Base-by-base conservation (phyloP, 2,329 filamentous ascomycete genomes). In the Lojkania enalia region DNA sequence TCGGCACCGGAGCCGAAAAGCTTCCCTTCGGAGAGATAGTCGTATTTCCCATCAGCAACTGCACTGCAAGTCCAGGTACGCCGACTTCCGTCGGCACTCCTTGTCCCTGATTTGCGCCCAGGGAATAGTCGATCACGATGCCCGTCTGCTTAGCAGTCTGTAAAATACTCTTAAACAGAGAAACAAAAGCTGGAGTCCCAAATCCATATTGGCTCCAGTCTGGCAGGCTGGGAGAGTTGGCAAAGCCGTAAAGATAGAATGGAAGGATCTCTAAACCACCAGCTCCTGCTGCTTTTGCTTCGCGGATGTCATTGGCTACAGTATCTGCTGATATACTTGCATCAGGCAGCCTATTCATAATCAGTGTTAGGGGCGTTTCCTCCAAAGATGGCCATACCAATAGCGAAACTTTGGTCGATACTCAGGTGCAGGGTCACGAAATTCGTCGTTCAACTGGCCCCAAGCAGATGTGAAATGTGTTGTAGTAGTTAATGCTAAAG, bases 101-200 rank as follows among this genome's bases (percentile, higher is more conserved):
- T 35, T 71, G 66, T 3, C 76, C 77, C 52, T 76, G 72, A 46
- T 75, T 76, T 0, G 76, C 71, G 0, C 76, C 76, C 1, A 78
- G 36, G 0, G 71, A 61, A 51, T 76, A 74, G 49, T 79, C 76
- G 54, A 79, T 67, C 3, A 71, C 42, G 7, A 77, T 33, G 0
- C 60, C 70, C 14, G 65, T 46, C 0, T 74, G 67, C 13, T 66
- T 58, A 9, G 59, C 52, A 1, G 71, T 69, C 41, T 69, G 42
- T 11, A 71, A 39, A 5, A 61, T 49, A 6, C 50, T 50, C 15
- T 57, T 44, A 36, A 65, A 67, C 19, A 64, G 40, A 15, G 55
- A 48, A 12, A 55, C 52, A 47, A 61, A 73, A 1, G 71, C 62
- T 4, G 58, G 51, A 12, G 65, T 67, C 1, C 71, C 73, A 57